phyloP scores from a whole-genome alignment of 2,329 filamentous ascomycete species.

The Colletotrichum graminicola region DNA sequence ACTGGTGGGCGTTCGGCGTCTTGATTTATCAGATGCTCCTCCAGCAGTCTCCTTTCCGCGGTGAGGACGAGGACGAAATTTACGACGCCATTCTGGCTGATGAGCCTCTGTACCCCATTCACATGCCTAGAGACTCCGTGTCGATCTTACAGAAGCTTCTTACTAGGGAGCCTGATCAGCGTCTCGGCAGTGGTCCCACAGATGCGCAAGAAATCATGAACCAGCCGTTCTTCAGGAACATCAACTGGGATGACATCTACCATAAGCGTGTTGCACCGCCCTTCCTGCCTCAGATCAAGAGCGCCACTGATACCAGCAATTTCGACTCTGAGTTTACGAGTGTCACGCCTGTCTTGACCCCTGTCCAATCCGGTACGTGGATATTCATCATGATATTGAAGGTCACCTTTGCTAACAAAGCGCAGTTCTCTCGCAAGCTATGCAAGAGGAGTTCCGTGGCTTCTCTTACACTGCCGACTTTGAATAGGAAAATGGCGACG shows the following conservation, averaged over 20 bases:
- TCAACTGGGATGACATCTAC: constrained; percentile 99
- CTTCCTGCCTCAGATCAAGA: constrained; percentile 91
- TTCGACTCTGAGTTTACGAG: constrained; percentile 99
- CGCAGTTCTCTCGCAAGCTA: constrained; percentile 92
- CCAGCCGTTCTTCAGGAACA: constrained; percentile 96
- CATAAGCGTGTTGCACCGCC: constrained; percentile 92
- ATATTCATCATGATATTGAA: neutral
- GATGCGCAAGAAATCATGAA: constrained; percentile 99
- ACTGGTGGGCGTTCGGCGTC: constrained; percentile 99
- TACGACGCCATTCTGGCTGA: constrained; percentile 98
- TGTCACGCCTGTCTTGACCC: constrained; percentile 95
- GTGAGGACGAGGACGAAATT: constrained; percentile 98
- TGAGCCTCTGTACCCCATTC: constrained; percentile 96
- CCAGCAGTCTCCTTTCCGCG: constrained; percentile 98
- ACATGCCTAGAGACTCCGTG: constrained; percentile 98
- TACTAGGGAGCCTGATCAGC: constrained; percentile 92
- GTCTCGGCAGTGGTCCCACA: constrained; percentile 92
- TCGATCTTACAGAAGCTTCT: constrained; percentile 98
- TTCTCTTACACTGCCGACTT: constrained; percentile 98
- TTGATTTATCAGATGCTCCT: constrained; percentile 99
- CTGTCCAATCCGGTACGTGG: constrained; percentile 92
- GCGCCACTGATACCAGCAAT: constrained; percentile 97
- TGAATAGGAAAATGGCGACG: constrained; percentile 62
- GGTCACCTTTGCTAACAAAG: constrained; percentile 20
- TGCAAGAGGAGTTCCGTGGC: constrained; percentile 99